phyloP scores from a whole-genome alignment of 1,139 yeast genomes.

The Sugiyamaella xylanicola region DNA sequence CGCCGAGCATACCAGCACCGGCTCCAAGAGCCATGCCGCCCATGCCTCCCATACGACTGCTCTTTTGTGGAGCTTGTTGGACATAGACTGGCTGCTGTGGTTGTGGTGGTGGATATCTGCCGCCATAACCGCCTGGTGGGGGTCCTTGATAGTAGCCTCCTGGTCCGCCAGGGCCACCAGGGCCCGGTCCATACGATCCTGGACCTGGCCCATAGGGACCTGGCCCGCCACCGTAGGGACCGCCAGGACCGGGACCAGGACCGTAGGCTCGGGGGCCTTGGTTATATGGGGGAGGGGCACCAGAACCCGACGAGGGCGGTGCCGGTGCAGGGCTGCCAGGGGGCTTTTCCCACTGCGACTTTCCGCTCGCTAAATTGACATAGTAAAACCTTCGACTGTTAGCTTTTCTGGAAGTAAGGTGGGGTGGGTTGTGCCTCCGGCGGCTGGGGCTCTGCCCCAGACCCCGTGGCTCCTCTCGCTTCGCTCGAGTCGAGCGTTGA shows the following conservation, averaged over 20 bases:
- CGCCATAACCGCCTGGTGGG: constrained; percentile 28
- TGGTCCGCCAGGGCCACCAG: constrained; percentile 27
- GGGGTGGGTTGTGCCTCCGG: too few relatives aligned
- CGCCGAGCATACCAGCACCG: constrained; percentile 82
- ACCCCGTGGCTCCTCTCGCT: too few relatives aligned
- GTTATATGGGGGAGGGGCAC: constrained; percentile 32
- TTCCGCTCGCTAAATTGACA: constrained; percentile 68
- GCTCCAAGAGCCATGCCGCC: constrained; percentile 68
- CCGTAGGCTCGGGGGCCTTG: constrained; percentile 16
- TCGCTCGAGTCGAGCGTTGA: too few relatives aligned
- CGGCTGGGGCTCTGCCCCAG: constrained; percentile 7
- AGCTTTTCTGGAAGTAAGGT: constrained; percentile 18
- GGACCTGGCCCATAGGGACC: constrained; percentile 25
- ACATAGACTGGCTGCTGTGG: constrained; percentile 37
- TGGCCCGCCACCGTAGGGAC: constrained; percentile 16
- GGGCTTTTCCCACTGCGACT: constrained; percentile 93
- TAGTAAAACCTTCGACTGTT: constrained; percentile 49
- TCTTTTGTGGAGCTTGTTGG: constrained; percentile 36
- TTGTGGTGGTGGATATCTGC: constrained; percentile 35
- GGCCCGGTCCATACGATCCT: constrained; percentile 13
- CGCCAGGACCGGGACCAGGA: constrained; percentile 18
- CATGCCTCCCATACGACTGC: constrained; percentile 41
- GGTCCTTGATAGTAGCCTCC: constrained; percentile 16
- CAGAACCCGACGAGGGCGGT: constrained; percentile 42
- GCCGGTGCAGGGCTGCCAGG: constrained; percentile 45